phyloP scores from a whole-genome alignment of 1,284 basidiomycete genomes.

The Tilletia horrida region DNA sequence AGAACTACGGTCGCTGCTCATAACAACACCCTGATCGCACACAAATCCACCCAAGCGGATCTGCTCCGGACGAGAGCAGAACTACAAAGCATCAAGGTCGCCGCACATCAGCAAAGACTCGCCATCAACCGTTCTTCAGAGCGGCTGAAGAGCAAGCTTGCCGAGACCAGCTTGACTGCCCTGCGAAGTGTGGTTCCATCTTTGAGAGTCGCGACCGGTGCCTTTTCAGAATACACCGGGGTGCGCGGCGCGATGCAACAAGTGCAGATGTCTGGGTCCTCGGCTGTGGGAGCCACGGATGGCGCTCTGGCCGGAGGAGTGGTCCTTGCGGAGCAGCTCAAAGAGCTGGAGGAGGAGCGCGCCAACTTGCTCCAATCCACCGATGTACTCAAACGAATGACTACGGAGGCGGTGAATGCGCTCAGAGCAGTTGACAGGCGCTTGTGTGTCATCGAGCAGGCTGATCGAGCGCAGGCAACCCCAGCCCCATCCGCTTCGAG shows the following conservation, averaged over 20 bases:
- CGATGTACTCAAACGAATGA: slow-evolving; percentile 24
- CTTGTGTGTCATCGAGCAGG: slow-evolving; percentile 11
- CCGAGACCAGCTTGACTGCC: slow-evolving; percentile 12
- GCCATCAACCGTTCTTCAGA: background rate
- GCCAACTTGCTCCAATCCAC: slow-evolving; percentile 20
- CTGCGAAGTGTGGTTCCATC: slow-evolving; percentile 12
- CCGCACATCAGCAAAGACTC: slow-evolving; percentile 14
- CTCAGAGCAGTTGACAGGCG: slow-evolving; percentile 23
- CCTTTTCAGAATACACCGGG: slow-evolving; percentile 21
- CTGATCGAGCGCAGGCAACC: background rate
- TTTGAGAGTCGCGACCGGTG: slow-evolving; percentile 22
- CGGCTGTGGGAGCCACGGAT: slow-evolving; percentile 21
- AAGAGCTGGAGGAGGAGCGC: slow-evolving; percentile 20
- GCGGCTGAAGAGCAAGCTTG: slow-evolving; percentile 15
- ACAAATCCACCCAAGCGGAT: slow-evolving; percentile 22
- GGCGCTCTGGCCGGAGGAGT: background rate
- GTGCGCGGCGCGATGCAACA: slow-evolving; percentile 22
- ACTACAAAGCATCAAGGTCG: slow-evolving; percentile 20
- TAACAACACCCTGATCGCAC: slow-evolving; percentile 18
- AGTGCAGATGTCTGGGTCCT: slow-evolving; percentile 21
- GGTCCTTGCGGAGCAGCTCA: slow-evolving; percentile 21
- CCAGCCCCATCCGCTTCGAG: background rate
- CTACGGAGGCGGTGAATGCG: slow-evolving; percentile 21
- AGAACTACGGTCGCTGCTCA: slow-evolving; percentile 18
- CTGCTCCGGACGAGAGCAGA: slow-evolving; percentile 20